phyloP scores from a whole-genome alignment of 2,329 filamentous ascomycete genomes.

The Ophiostoma novo-ulmi region DNA sequence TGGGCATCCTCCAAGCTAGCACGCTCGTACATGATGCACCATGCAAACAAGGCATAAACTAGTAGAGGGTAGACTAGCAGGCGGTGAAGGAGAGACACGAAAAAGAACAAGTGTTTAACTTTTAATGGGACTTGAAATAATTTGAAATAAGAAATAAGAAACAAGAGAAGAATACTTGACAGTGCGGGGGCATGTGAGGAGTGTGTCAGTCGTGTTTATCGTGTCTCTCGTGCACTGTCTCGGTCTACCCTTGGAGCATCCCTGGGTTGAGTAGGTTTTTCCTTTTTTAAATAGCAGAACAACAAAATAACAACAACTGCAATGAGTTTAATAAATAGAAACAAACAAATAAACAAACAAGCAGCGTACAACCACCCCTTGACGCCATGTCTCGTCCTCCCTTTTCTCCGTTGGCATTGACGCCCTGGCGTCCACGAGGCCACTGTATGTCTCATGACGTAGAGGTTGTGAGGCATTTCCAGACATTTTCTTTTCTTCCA shows the following conservation, averaged over 20 bases:
- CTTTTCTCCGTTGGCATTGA: neutral
- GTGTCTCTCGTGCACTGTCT: slow-evolving; percentile 2
- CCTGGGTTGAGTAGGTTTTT: neutral
- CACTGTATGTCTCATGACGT: slow-evolving; percentile 8
- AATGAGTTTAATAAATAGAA: neutral
- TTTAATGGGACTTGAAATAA: neutral
- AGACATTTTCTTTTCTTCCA: neutral
- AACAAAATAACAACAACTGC: neutral
- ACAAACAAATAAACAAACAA: neutral
- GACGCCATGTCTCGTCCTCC: slow-evolving; percentile 1
- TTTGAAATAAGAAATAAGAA: neutral
- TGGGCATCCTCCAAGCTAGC: neutral
- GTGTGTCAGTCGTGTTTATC: neutral
- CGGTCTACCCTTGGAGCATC: slow-evolving; percentile 4
- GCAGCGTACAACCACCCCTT: neutral
- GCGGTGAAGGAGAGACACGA: slow-evolving; percentile 6
- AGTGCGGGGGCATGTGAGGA: slow-evolving; percentile 9
- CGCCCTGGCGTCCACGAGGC: slow-evolving; percentile 7
- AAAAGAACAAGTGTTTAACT: neutral
- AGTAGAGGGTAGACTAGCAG: neutral
- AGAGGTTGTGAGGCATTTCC: slow-evolving; percentile 3
- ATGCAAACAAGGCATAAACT: slow-evolving; percentile 7
- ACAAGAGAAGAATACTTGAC: neutral
- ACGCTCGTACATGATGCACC: slow-evolving; percentile 7
- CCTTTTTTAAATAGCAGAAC: neutral